These are phyloP conservation scores for Xylaria polymorpha DNA, from an alignment of 2,329 filamentous ascomycete species.

Conservation along the genomic window DNA sequence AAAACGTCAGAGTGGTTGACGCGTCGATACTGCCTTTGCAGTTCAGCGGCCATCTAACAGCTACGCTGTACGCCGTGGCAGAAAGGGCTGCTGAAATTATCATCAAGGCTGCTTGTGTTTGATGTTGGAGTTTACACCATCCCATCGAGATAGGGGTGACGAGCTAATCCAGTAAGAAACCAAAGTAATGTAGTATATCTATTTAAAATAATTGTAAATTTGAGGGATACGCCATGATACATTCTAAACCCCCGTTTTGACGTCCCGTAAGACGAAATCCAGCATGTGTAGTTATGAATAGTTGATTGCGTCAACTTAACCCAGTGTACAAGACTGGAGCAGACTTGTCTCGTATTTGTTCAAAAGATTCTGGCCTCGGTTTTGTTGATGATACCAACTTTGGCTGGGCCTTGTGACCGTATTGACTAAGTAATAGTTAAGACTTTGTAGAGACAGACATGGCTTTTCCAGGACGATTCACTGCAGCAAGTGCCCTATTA, in stretches of 20 bases:
- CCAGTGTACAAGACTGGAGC: too few relatives aligned
- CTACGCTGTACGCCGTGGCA: constrained; percentile 64
- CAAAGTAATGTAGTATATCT: background rate
- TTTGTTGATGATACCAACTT: too few relatives aligned
- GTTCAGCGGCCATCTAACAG: constrained; percentile 62
- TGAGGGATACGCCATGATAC: background rate
- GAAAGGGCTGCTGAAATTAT: constrained; percentile 56
- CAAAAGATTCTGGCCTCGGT: too few relatives aligned
- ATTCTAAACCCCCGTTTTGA: background rate
- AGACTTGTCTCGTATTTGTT: too few relatives aligned
- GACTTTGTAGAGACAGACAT: too few relatives aligned
- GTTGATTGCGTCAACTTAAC: background rate
- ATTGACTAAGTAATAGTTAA: too few relatives aligned
- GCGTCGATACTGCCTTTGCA: constrained; percentile 62
- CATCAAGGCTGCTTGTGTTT: constrained; percentile 40
- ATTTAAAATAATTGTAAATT: background rate
- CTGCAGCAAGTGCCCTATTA: too few relatives aligned
- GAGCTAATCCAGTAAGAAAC: too few relatives aligned
- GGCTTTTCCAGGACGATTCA: too few relatives aligned
- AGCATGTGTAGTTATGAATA: background rate
- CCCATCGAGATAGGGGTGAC: background rate
- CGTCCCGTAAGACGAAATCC: background rate
- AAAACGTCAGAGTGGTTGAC: constrained; percentile 62
- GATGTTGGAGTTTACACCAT: background rate
- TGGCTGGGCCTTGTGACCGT: too few relatives aligned